Evolutionary conservation across 73 alveolate genomes (phyloP), one percentile per base, ranked within the genome.

Genomic region (Paramecium tetraurelia): DNA sequence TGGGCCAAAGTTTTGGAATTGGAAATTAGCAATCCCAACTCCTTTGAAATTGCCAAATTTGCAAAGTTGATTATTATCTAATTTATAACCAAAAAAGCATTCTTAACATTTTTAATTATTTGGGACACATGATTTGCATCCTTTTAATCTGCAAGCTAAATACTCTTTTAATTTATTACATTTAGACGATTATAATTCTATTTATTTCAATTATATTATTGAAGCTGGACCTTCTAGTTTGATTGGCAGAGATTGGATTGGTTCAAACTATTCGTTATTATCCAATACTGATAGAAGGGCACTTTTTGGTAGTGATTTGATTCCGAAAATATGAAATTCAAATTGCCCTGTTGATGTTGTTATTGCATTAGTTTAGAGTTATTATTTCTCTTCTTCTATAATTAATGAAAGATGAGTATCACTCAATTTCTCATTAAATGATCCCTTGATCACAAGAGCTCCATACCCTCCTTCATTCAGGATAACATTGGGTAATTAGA

Each of bases 381-480:
- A 3, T 33, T 63, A 14, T 22, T 63, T 63, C 0, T 63, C 46
- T 6, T 63, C 41, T 27, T 31, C 41, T 24, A 63, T 10, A 27
- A 33, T 31, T 63, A 63, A 63, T 27, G 21, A 63, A 22, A 63
- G 11, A 63, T 63, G 84, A 3, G 84, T 63, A 63, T 63, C 46
- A 63, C 50, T 63, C 24, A 63, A 27, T 63, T 63, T 63, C 16
- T 31, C 46, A 63, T 63, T 63, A 33, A 63, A 63, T 31, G 4
- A 63, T 63, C 84, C 84, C 12, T 63, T 63, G 7, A 63, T 33
- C 9, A 63, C 84, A 4, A 63, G 50, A 3, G 84, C 53, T 27
- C 84, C 84, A 63, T 31, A 63, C 50, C 84, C 84, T 12, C 84
- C 46, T 63, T 63, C 84, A 63, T 63, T 63, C 5, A 63, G 4